These are phyloP conservation scores for Fraxinus albicans DNA, from an alignment of 305 asterid species.

Conservation along the genomic window DNA sequence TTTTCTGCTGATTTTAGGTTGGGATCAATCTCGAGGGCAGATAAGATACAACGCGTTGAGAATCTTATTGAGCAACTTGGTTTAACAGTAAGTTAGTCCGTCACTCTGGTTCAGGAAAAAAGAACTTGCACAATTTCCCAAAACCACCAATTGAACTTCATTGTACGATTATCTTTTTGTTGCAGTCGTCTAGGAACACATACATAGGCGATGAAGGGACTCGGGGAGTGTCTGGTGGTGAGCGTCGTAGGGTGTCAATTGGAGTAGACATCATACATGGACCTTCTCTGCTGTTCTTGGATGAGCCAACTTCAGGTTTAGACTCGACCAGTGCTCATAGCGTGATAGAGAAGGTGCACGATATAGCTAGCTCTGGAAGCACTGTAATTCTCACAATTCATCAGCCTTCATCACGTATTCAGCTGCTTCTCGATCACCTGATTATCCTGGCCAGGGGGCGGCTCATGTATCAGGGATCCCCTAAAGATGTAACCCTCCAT, in stretches of 20 bases:
- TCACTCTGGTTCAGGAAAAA: not conserved
- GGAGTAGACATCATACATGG: conserved; percentile 89
- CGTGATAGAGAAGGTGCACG: conserved; percentile 77
- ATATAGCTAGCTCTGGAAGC: conserved; percentile 72
- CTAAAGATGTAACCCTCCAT: conserved; percentile 61
- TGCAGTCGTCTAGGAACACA: conserved; percentile 68
- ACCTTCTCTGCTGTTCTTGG: conserved; percentile 69
- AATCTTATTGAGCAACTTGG: conserved; percentile 58
- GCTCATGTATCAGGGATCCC: conserved; percentile 88
- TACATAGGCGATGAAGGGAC: conserved; percentile 91
- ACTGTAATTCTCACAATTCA: conserved; percentile 82
- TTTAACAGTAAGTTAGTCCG: conserved; percentile 45
- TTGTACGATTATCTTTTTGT: not conserved
- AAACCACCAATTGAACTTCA: not conserved
- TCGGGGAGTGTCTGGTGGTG: conserved; percentile 85
- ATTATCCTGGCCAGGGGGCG: conserved; percentile 85
- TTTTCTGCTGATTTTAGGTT: conserved; percentile 80
- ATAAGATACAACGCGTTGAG: conserved; percentile 60
- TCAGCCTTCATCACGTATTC: conserved; percentile 82
- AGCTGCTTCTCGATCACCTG: conserved; percentile 67
- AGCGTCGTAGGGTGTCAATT: conserved; percentile 80
- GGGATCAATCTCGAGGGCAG: conserved; percentile 46
- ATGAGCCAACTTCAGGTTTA: conserved; percentile 84
- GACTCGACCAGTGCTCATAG: conserved; percentile 88
- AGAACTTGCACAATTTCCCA: not conserved